Base-by-base conservation (phyloP, 78 protist genomes). In the Paratrimastix pyriformis region DNA sequence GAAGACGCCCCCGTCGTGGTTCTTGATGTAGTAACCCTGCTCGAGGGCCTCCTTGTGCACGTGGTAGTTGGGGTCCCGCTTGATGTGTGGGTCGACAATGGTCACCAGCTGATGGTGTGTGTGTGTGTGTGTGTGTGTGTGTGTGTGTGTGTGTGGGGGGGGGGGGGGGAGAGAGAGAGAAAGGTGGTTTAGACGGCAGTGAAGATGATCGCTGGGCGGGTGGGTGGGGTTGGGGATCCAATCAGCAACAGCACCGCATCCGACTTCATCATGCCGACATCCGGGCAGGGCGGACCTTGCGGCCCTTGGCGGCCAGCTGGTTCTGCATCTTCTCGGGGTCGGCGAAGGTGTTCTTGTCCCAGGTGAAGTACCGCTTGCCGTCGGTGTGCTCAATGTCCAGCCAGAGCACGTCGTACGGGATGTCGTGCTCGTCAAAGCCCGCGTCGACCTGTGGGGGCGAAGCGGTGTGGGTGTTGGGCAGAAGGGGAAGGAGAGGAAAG, bases 321-420 rank as follows among this genome's bases (percentile, higher is more conserved):
- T 78, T 43, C 75, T 75, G 88, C 91, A 75, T 40, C 24, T 32
- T 48, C 21, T 1, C 75, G 32, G 98, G 96, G 38, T 85, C 75
- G 44, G 95, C 93, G 88, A 96, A 96, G 42, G 83, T 76, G 66
- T 1, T 9, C 21, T 9, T 26, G 58, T 97, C 98, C 98, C 98
- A 97, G 26, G 99, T 96, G 66, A 97, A 91, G 83, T 96, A 97
- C 66, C 81, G 1, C 78, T 94, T 93, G 69, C 93, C 93, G 81
- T 96, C 84, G 21, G 99, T 96, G 81, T 97, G 99, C 71, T 97
- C 98, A 66, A 97, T 96, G 84, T 97, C 99, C 46, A 97, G 92
- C 99, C 99, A 97, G 72, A 97, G 42, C 33, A 90, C 91, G 68
- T 97, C 99, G 54, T 80, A 85, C 15, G 99, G 99, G 44, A 96